phyloP scores from a whole-genome alignment of 2,329 filamentous ascomycete genomes.

The Emericellopsis atlantica region DNA sequence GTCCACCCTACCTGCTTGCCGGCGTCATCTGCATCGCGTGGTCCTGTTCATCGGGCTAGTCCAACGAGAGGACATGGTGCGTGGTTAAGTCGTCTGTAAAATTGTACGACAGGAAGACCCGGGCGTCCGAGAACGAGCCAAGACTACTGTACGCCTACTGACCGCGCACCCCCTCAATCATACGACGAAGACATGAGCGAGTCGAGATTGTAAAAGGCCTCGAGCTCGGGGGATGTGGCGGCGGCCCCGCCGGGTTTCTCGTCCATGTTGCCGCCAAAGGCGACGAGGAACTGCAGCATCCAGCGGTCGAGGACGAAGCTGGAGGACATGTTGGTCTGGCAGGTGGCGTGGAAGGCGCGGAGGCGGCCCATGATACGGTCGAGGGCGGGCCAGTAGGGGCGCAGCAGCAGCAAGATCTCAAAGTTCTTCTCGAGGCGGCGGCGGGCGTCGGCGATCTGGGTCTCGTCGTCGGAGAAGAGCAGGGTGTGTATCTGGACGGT shows the following conservation, averaged over 20 bases:
- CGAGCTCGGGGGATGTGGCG: not conserved
- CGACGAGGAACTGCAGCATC: conserved; percentile 24
- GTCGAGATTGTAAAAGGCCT: not conserved
- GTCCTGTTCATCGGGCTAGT: conserved; percentile 20
- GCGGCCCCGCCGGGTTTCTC: conserved; percentile 6
- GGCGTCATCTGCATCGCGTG: conserved; percentile 11
- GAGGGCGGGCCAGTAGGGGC: conserved; percentile 23
- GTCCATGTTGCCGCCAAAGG: conserved; percentile 16
- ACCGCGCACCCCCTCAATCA: not conserved
- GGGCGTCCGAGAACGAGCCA: not conserved
- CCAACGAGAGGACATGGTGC: conserved; percentile 30
- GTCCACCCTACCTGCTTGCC: conserved; percentile 17
- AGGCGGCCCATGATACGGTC: conserved; percentile 12
- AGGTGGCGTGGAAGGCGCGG: conserved; percentile 26
- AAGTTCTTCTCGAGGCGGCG: conserved; percentile 29
- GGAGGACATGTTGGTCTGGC: conserved; percentile 19
- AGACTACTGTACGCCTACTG: not conserved
- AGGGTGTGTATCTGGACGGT: conserved; percentile 32
- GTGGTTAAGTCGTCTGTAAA: conserved; percentile 11
- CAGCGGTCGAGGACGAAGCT: conserved; percentile 26
- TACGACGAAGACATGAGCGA: not conserved
- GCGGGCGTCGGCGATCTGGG: conserved; percentile 19
- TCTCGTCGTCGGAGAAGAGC: conserved; percentile 23
- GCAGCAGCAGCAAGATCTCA: conserved; percentile 24
- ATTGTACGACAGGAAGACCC: not conserved